Base-by-base conservation (phyloP, 2,329 filamentous ascomycete genomes). In the Hypoxylon sp. region DNA sequence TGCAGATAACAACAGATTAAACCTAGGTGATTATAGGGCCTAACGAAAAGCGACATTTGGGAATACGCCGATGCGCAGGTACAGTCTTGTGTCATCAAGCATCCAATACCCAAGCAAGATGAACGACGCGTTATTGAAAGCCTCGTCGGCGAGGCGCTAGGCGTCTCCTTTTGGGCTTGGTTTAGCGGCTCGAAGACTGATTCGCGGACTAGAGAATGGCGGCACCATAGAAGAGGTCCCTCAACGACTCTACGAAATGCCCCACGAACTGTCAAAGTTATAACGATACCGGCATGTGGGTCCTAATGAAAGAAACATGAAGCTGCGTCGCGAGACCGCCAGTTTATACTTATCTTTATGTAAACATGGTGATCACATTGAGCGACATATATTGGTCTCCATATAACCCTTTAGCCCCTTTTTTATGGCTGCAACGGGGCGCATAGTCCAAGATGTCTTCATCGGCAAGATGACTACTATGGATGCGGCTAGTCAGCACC, bases 261-360 rank as follows among this genome's bases (percentile, higher is more conserved):
- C 60, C 3, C 48, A 42, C 14, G 53, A 63, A 48, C 38, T 63
- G 14, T 52, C 52, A 3, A 18, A n/a, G 4, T 48, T 63, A 3
- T 63, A n/a, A n/a, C n/a, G n/a, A 63, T 46, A 46, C 38, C n/a
- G 53, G 58, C 16, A 63, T 63, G 60, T 63, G 60, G 60, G 18
- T 9, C 2, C 45, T 53, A 24, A 42, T 58, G 53, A 58, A 58
- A 4, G 60, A 22, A 16, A 63, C n/a, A 56, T 16, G 1, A 58
- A 7, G 20, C 3, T 63, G 1, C 38, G 58, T 9, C 38, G 18
- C 16, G 7, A 42, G 38, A 5, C 6, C 14, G 7, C 4, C 58
- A 58, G 14, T 58, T 63, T 38, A 63, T n/a, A n/a, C n/a, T n/a
- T n/a, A n/a, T n/a, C n/a, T n/a, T n/a, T n/a, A n/a, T n/a, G n/a